phyloP scores from a whole-genome alignment of 192 early-diverging fungal species.

The Kickxella alabastrina region DNA sequence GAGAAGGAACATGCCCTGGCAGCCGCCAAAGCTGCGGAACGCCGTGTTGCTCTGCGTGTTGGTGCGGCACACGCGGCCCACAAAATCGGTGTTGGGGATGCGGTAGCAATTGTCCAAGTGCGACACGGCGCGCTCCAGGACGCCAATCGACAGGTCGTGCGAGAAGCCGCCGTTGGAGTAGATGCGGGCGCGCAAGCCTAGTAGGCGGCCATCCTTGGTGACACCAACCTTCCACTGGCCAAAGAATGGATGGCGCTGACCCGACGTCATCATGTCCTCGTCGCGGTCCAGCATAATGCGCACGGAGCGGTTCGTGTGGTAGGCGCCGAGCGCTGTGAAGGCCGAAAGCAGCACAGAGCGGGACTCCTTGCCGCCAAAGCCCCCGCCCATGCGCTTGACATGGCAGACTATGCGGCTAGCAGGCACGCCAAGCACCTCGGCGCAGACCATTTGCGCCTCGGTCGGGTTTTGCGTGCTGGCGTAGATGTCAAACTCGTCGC shows the following conservation, averaged over 20 bases:
- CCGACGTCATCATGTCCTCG: constrained; percentile 75
- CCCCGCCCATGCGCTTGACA: constrained; percentile 84
- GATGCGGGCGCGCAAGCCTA: constrained; percentile 58
- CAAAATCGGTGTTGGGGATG: constrained; percentile 63
- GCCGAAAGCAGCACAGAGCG: constrained; percentile 63
- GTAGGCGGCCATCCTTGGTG: constrained; percentile 60
- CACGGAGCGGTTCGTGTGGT: constrained; percentile 63
- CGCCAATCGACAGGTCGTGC: constrained; percentile 59
- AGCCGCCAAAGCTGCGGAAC: constrained; percentile 81
- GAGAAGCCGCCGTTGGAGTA: constrained; percentile 67
- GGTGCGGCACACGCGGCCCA: constrained; percentile 72
- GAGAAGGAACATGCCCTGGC: constrained; percentile 78
- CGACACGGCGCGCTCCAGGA: constrained; percentile 70
- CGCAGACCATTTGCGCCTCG: constrained; percentile 65
- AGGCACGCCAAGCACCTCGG: constrained; percentile 68
- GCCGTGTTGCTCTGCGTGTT: constrained; percentile 85
- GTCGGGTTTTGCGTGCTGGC: constrained; percentile 76
- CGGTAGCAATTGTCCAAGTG: constrained; percentile 80
- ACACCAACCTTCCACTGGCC: constrained; percentile 75
- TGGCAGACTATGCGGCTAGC: constrained; percentile 67
- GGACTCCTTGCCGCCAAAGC: constrained; percentile 79
- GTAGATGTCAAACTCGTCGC: constrained; percentile 77
- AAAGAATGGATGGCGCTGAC: constrained; percentile 77
- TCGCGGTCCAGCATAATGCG: constrained; percentile 77
- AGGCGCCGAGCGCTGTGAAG: constrained; percentile 65